Evolutionary conservation across 306 rosid species (phyloP).

Genomic region (Cucurbita ficifolia): DNA sequence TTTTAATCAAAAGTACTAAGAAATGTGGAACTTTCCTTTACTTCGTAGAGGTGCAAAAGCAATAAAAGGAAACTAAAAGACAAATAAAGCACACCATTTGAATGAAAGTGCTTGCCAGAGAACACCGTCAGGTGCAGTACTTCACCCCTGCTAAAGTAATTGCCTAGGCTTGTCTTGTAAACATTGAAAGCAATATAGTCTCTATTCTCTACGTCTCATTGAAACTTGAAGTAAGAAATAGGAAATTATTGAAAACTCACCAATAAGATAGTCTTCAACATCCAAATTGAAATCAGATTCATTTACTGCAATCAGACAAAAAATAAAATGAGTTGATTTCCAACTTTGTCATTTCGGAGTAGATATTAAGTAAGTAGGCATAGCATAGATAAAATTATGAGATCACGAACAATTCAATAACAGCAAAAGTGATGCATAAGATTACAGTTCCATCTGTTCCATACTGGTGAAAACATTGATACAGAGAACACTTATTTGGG

Average conservation of each 20-base stretch:
- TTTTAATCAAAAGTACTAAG: not conserved
- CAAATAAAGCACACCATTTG: not conserved
- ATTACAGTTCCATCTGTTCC: not conserved
- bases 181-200: not conserved
- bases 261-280: slow-evolving; percentile 77
- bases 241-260: slow-evolving; percentile 30
- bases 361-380: not conserved
- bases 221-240: not conserved
- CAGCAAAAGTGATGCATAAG: not conserved
- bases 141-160: not conserved
- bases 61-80: not conserved
- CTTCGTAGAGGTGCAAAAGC: not conserved
- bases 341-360: not conserved
- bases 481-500: not conserved
- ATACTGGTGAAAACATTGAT: not conserved
- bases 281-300: slow-evolving; percentile 61
- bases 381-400: not conserved
- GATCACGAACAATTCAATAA: not conserved
- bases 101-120: not conserved
- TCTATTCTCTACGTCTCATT: not conserved
- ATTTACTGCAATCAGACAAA: slow-evolving; percentile 38
- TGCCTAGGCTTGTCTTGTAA: not conserved
- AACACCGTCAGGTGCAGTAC: not conserved
- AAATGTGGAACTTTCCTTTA: not conserved
- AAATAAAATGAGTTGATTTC: not conserved